phyloP scores from a whole-genome alignment of 192 early-diverging fungal species.

The Cetraspora pellucida region DNA sequence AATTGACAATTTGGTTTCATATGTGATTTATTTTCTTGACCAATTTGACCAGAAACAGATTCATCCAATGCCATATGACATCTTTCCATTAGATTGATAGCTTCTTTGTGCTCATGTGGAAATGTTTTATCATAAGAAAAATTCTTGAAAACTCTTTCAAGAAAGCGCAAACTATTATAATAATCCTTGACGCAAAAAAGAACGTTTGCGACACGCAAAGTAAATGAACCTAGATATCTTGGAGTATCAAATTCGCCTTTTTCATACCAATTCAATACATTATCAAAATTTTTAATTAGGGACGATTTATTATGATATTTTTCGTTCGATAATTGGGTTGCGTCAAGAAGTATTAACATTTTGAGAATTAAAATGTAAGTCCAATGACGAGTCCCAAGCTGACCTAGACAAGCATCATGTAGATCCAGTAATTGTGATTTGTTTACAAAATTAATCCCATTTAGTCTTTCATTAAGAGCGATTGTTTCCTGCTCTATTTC shows the following conservation, averaged over 20 bases:
- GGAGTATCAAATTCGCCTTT: background rate
- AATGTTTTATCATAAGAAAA: background rate
- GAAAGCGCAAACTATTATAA: background rate
- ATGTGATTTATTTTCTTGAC: too few relatives aligned
- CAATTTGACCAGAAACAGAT: too few relatives aligned
- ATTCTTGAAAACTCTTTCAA: background rate
- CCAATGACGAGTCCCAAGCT: slow-evolving; percentile 11
- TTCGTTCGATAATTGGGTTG: background rate
- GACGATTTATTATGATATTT: background rate
- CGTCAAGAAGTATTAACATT: background rate
- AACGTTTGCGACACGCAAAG: background rate
- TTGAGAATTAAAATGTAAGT: background rate
- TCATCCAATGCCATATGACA: background rate
- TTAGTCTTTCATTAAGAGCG: background rate
- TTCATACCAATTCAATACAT: slow-evolving; percentile 7
- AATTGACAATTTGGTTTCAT: too few relatives aligned
- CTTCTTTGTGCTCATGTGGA: background rate
- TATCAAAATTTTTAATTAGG: background rate
- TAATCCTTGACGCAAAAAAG: background rate
- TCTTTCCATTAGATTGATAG: background rate
- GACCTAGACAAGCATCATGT: background rate
- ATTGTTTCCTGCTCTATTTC: background rate
- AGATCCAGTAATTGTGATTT: background rate
- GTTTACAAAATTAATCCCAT: background rate
- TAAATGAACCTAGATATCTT: background rate